Base-by-base conservation (phyloP, 352 stramenopile species). In the Bremia lactucae region DNA sequence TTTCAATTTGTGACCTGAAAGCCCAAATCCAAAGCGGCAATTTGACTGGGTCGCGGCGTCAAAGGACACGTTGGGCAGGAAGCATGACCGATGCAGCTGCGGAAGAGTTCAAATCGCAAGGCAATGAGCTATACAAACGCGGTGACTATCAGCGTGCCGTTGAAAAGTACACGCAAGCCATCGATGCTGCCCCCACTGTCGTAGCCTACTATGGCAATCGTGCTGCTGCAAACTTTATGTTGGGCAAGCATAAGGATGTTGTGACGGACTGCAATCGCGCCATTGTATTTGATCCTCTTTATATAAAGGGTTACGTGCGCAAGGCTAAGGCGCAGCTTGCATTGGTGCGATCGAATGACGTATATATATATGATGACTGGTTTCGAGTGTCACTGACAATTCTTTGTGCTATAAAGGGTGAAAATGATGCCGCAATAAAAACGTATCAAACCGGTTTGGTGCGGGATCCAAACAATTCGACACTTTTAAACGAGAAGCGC, bases 91-190 rank as follows among this genome's bases (percentile, higher is more conserved):
- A 87, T 45, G 67, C 54, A 16, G 59, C 52, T 25, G 77, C 77
- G 35, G 78, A 90, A 49, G 69, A 86, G 45, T 90, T 84, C 53
- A 90, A 90, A 70, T 52, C 63, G 36, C 65, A 85, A 55, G 87
- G 87, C 42, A 96, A 96, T 52, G 83, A 94, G 52, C 63, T 90
- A 43, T 96, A 96, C 72, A 94, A 94, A 63, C 77, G 79, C 46
- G 77, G 79, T 49, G 77, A 96, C 53, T 97, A 97, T 58, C 60
- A 73, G 35, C 74, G 62, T 46, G 88, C 88, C 37, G 90, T 96
- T 45, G 73, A 84, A 36, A 76, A 84, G 54, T 97, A 96, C 66
- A 83, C 83, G 50, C 76, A 90, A 59, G 86, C 87, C 21, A 96
- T 96, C 58, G 83, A 89, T 38, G 58, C 76, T 23, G 83, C 80